phyloP scores from a whole-genome alignment of 495 filamentous ascomycete species.

The Hypoxylon fragiforme region DNA sequence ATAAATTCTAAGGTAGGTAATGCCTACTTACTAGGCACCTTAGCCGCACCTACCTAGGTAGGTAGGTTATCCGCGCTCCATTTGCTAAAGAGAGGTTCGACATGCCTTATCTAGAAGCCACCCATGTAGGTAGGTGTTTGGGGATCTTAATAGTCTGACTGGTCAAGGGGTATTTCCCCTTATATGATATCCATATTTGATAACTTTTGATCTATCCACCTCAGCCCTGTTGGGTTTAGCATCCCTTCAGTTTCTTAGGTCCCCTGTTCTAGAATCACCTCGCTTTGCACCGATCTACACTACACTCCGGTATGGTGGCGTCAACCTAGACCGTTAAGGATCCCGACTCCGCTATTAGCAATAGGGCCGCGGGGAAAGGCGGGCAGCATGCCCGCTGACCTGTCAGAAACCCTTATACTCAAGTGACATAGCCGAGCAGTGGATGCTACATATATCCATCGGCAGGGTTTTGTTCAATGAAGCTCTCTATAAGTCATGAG shows the following conservation, averaged over 20 bases:
- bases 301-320: conserved; percentile 10
- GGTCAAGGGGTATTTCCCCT: no score
- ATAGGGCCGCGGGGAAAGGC: conserved; percentile 35
- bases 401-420: conserved; percentile 10
- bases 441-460: conserved; percentile 12
- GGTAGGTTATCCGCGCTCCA: no score
- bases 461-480: conserved; percentile 13
- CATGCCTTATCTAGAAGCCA: no score
- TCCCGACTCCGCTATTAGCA: conserved; percentile 16
- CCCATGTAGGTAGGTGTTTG: no score
- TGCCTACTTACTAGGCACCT: no score
- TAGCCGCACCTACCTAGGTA: no score
- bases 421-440: conserved; percentile 2
- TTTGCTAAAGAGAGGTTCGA: no score
- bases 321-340: neutral
- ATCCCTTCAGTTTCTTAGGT: neutral
- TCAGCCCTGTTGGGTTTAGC: neutral
- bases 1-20: no score
- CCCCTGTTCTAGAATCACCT: conserved; percentile 11
- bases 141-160: no score
- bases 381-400: conserved; percentile 30
- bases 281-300: conserved; percentile 8
- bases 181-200: no score
- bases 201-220: neutral
- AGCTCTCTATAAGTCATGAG: conserved; percentile 9